Base-by-base conservation (phyloP, 208 protist species). In the Leptomonas pyrrhocoris region DNA sequence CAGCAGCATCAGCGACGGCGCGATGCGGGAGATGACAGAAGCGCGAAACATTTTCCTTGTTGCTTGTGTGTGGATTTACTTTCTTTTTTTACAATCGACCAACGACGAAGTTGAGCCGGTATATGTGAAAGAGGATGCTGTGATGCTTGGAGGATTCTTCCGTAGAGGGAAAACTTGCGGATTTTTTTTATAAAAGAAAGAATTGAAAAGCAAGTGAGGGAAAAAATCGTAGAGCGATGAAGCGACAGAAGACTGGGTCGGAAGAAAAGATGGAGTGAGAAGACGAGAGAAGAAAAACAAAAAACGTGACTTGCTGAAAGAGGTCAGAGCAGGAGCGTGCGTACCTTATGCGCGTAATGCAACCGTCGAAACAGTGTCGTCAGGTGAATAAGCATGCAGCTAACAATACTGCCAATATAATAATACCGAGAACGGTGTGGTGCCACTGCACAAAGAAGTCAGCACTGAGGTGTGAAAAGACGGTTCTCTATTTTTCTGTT, bases 41-140 rank as follows among this genome's bases (percentile, higher is more conserved):
- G 68, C 55, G 73, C 90, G 90, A 73, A 94, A 84, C 90, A 95
- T 95, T 2, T 61, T 78, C 34, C 21, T 56, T 31, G 1, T 16
- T 21, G 11, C 6, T 25, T 51, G 58, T 67, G 51, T 74, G 3
- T 23, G 43, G 48, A 43, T 46, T 19, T 23, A 50, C 61, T 38
- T 55, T 58, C 19, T 28, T 55, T 63, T 43, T 36, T 64, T 18
- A 19, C 54, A 12, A 38, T 38, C 9, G 34, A 9, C 9, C 34
- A 12, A 38, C 50, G 5, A 56, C 50, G 1, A 56, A 56, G 50
- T 28, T 56, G 50, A 12, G 34, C 34, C 34, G 7, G 34, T 38
- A 9, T 36, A 8, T 56, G 27, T 31, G 50, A 56, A 28, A 38
- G 34, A 56, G 23, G 9, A 5, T n/a, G 9, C 25, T 36, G 28